Evolutionary conservation across 2,329 filamentous ascomycete genomes (phyloP).

Genomic region (Biscogniauxia marginata): DNA sequence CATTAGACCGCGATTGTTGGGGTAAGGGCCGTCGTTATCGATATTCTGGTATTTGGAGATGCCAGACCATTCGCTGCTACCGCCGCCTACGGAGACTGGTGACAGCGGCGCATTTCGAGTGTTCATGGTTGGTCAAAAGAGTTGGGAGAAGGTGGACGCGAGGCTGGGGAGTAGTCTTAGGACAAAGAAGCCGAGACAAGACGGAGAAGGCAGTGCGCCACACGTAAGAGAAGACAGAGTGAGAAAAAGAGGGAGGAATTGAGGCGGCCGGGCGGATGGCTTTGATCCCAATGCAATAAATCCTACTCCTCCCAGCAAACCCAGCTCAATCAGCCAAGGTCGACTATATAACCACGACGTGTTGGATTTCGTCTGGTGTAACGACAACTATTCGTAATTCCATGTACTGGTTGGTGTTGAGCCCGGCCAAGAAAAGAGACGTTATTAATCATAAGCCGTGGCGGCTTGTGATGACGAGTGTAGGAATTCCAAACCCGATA

Average conservation of each 20-base stretch:
- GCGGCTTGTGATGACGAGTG: background rate
- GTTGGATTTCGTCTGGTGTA: background rate
- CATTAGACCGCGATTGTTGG: conserved; percentile 56
- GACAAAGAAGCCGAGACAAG: conserved; percentile 22
- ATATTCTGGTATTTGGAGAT: conserved; percentile 63
- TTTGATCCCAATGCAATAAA: conserved; percentile 8
- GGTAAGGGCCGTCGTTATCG: conserved; percentile 53
- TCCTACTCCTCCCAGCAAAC: conserved; percentile 2
- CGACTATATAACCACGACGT: background rate
- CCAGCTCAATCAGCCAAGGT: background rate
- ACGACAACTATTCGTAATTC: background rate
- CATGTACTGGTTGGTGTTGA: background rate
- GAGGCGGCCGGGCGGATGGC: conserved; percentile 8
- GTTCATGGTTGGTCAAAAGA: conserved; percentile 57
- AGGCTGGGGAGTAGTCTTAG: conserved; percentile 15
- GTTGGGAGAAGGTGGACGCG: conserved; percentile 10
- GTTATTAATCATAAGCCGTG: background rate
- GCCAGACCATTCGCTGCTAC: conserved; percentile 71
- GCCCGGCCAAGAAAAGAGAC: background rate
- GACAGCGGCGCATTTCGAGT: conserved; percentile 74
- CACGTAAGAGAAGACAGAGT: conserved; percentile 1
- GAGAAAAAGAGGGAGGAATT: conserved; percentile 16
- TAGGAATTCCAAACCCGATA: background rate
- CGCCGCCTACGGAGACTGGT: conserved; percentile 74
- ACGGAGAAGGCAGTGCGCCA: conserved; percentile 13